These are phyloP conservation scores for Rehmannia glutinosa DNA, from an alignment of 257 asterid species.

Conservation along the genomic window DNA sequence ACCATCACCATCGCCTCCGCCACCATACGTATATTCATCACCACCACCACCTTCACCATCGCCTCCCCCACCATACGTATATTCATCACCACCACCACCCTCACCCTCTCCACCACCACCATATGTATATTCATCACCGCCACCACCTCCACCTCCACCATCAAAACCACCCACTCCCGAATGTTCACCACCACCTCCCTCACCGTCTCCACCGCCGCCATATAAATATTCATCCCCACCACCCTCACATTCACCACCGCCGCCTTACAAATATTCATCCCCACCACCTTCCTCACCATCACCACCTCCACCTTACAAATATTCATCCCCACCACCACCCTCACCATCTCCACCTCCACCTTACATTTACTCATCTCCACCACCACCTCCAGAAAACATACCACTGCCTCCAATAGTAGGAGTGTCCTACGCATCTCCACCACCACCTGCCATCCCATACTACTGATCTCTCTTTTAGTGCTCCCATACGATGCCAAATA, in stretches of 20 bases:
- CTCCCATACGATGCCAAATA: no score
- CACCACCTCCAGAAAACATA: slow-evolving; percentile 24
- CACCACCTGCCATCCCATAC: slow-evolving; percentile 48
- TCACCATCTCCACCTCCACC: slow-evolving; percentile 16
- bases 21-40: slow-evolving; percentile 11
- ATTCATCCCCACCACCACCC: slow-evolving; percentile 39
- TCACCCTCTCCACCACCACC: slow-evolving; percentile 32
- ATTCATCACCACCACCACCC: slow-evolving; percentile 27
- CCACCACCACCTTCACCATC: slow-evolving; percentile 22
- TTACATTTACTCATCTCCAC: background rate
- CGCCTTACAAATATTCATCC: slow-evolving; percentile 13
- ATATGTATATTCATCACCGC: no score
- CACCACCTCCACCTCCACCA: slow-evolving; percentile 17
- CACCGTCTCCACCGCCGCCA: slow-evolving; percentile 32
- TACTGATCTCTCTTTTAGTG: slow-evolving; percentile 22
- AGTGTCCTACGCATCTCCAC: slow-evolving; percentile 52
- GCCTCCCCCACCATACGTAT: slow-evolving; percentile 19
- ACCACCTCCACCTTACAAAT: slow-evolving; percentile 33
- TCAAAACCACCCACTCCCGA: slow-evolving; percentile 28
- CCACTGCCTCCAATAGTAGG: slow-evolving; percentile 44
- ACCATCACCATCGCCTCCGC: slow-evolving; percentile 21
- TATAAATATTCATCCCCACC: no score
- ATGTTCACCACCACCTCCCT: slow-evolving; percentile 23
- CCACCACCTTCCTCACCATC: slow-evolving; percentile 30
- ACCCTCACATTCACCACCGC: slow-evolving; percentile 21